Percentiles rank a stretch among this genome's conserved stretches.
Conservation (phyloP, 2,329 filamentous ascomycete genomes). For the Thielaviopsis populi region DNA sequence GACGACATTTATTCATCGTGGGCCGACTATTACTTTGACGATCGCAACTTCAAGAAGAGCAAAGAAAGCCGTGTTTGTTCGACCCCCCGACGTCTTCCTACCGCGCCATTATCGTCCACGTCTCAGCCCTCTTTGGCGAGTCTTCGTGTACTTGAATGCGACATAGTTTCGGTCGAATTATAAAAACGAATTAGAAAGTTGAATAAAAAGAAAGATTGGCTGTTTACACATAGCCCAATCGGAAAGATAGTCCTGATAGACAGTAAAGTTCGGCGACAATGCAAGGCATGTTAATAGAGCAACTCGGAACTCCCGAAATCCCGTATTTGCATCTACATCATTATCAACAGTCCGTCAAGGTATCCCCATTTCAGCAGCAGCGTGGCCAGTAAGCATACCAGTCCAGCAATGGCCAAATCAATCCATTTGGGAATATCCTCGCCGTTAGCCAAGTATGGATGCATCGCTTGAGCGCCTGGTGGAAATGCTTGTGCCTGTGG, state of each 20-base stretch:
- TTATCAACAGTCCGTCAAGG: constrained; percentile 2
- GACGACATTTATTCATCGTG: constrained; percentile 20
- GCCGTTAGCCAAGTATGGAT: constrained; percentile 20
- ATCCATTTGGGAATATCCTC: constrained; percentile 57
- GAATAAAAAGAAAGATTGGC: not conserved
- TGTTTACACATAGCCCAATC: not conserved
- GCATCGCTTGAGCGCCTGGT: not conserved
- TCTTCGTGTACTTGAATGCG: not conserved
- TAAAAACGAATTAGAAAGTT: not conserved
- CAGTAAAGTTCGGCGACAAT: too few relatives aligned
- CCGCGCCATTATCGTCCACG: not conserved
- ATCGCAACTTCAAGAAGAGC: constrained; percentile 16
- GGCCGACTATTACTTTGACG: constrained; percentile 24
- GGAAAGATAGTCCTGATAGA: too few relatives aligned
- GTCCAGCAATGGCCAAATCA: constrained; percentile 61
- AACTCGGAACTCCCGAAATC: too few relatives aligned
- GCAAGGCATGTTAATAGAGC: too few relatives aligned
- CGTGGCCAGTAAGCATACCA: constrained; percentile 54
- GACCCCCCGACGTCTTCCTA: not conserved
- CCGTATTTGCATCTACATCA: not conserved
- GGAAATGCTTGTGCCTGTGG: not conserved
- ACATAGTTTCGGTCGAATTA: not conserved
- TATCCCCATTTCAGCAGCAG: constrained; percentile 42
- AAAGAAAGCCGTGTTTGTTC: not conserved
- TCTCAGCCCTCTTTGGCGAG: not conserved